phyloP scores from a whole-genome alignment of 129 eudicot genomes.

The Glebionis coronaria region DNA sequence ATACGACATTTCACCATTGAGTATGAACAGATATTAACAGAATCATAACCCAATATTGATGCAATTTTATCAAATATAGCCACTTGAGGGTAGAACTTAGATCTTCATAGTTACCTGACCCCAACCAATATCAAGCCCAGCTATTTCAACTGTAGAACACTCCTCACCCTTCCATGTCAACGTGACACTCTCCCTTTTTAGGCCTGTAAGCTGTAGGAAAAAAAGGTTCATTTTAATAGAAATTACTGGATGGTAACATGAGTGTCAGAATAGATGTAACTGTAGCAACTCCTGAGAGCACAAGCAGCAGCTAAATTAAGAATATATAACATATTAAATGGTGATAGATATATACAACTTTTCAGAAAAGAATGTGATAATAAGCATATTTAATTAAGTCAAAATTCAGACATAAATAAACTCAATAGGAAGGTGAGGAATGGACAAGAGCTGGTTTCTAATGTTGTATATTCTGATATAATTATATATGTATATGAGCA shows the following conservation, averaged over 20 bases:
- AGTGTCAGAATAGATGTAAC: not conserved
- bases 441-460: not conserved
- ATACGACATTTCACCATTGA: not conserved
- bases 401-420: no score
- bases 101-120: slow-evolving; percentile 63
- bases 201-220: slow-evolving; percentile 73
- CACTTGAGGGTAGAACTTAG: slow-evolving; percentile 4
- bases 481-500: not conserved
- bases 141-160: slow-evolving; percentile 63
- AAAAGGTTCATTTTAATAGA: slow-evolving; percentile 1
- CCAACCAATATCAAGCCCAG: slow-evolving; percentile 98
- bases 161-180: slow-evolving; percentile 59
- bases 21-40: not conserved
- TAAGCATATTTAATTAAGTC: no score
- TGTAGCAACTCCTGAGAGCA: not conserved
- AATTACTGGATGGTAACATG: not conserved
- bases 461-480: not conserved
- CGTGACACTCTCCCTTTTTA: slow-evolving; percentile 62
- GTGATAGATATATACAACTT: not conserved
- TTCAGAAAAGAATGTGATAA: not conserved
- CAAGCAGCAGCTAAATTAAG: not conserved
- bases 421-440: not conserved
- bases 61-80: not conserved
- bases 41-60: not conserved
- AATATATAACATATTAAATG: not conserved